Evolutionary conservation across 495 filamentous ascomycete species (phyloP).

Genomic region (Trichoderma orchidacearum): DNA sequence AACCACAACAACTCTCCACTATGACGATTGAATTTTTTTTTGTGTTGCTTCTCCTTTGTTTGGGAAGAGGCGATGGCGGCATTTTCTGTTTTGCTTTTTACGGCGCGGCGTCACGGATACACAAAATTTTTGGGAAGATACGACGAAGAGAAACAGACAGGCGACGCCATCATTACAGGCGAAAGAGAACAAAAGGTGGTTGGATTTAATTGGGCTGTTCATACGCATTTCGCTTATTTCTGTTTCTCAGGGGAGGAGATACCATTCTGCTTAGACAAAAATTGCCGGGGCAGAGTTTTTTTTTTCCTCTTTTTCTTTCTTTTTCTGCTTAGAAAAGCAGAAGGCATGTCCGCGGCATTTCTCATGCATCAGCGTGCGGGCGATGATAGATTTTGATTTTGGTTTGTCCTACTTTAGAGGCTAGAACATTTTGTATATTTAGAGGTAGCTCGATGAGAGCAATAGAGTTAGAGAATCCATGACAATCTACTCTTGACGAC

Average conservation of each 20-base stretch:
- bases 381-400: neutral
- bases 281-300: neutral
- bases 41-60: neutral
- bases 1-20: neutral
- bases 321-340: neutral
- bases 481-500: too few species aligned
- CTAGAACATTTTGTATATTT: neutral
- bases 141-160: neutral
- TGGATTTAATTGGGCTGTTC: neutral
- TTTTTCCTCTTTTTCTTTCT: neutral
- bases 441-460: too few species aligned
- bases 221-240: too few species aligned
- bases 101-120: neutral
- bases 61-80: neutral
- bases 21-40: neutral
- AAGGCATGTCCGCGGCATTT: neutral
- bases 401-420: neutral
- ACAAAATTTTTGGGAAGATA: neutral
- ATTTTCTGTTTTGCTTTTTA: neutral
- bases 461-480: too few species aligned
- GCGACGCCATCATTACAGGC: neutral
- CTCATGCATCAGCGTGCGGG: neutral
- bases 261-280: neutral
- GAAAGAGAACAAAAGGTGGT: neutral
- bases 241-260: neutral